Evolutionary conservation across 352 stramenopile genomes (phyloP), one percentile per base, ranked within the genome.

Genomic region (Phytophthora foliorum): DNA sequence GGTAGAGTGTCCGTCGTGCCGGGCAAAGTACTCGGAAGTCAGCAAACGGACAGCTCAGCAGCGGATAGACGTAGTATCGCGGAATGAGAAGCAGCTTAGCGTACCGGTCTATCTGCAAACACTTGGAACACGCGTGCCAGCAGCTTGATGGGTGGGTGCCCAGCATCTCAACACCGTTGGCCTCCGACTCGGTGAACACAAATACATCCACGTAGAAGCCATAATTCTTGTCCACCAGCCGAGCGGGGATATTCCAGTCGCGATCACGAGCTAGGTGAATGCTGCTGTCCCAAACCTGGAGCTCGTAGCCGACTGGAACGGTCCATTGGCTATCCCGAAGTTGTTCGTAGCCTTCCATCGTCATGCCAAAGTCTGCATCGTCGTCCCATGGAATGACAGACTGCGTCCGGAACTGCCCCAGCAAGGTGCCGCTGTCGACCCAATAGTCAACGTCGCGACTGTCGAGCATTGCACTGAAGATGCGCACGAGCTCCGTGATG

Each of bases 181-280:
- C 60, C 36, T 66, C 57, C 6, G 67, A 80, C 45, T 78, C 71
- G 27, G 70, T 25, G 52, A 92, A 92, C 16, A 89, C 81, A 31
- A 90, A 88, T 36, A 90, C 56, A 62, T 90, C 84, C 25, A 89
- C 67, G 67, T 90, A 90, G 67, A 91, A 91, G 19, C 83, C 83
- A 27, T 78, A 82, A 19, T 25, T 64, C 31, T 69, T 87, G 58
- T 91, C 83, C 36, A 91, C 74, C 16, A 91, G 68, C 17, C 83
- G 77, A 50, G 68, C 80, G 0, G 84, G 84, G 45, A 90, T 89
- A 61, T 78, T 84, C 63, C 57, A 76, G 31, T 90, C 82, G 21
- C 81, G 81, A 13, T 79, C 69, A 16, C 72, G 59, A 6, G 64
- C 46, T 24, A 29, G 6, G 42, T 86, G 66, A 25, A 78, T 51